phyloP scores from a whole-genome alignment of 2,329 filamentous ascomycete species.

The Sarocladium kiliense region DNA sequence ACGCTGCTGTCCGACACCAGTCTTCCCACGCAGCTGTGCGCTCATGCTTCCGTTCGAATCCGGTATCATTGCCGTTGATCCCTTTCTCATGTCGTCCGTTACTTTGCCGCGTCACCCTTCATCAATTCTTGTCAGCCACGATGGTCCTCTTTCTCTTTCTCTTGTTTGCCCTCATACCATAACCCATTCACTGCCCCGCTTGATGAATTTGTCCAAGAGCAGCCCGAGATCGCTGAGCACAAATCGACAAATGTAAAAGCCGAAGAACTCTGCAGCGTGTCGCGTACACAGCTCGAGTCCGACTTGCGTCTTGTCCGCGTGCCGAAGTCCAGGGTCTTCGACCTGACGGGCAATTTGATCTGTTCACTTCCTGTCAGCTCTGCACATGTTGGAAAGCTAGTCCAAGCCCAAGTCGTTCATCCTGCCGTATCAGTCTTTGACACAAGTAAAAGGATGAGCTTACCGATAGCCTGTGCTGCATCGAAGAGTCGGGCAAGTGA shows the following conservation, averaged over 20 bases:
- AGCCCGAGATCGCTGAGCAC: slow-evolving; percentile 79
- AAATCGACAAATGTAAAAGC: slow-evolving; percentile 93
- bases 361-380: slow-evolving; percentile 32
- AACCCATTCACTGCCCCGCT: slow-evolving; percentile 95
- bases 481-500: slow-evolving; percentile 88
- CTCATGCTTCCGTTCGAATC: not conserved
- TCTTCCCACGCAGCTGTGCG: too few species aligned
- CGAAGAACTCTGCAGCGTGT: slow-evolving; percentile 96
- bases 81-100: not conserved
- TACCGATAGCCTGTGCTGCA: slow-evolving; percentile 87
- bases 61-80: not conserved
- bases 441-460: slow-evolving; percentile 25
- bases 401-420: too few species aligned
- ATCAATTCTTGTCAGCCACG: not conserved
- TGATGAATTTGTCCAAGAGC: slow-evolving; percentile 94
- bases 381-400: not conserved
- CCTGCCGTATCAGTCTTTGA: not conserved
- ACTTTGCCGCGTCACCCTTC: slow-evolving; percentile 4
- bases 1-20: too few species aligned
- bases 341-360: slow-evolving; percentile 96
- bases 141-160: not conserved
- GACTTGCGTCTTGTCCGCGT: slow-evolving; percentile 90
- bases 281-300: slow-evolving; percentile 89
- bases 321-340: slow-evolving; percentile 86
- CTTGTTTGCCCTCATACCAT: slow-evolving; percentile 23